Evolutionary conservation across 345 rosid genomes (phyloP).

Genomic region (Mercurialis annua): DNA sequence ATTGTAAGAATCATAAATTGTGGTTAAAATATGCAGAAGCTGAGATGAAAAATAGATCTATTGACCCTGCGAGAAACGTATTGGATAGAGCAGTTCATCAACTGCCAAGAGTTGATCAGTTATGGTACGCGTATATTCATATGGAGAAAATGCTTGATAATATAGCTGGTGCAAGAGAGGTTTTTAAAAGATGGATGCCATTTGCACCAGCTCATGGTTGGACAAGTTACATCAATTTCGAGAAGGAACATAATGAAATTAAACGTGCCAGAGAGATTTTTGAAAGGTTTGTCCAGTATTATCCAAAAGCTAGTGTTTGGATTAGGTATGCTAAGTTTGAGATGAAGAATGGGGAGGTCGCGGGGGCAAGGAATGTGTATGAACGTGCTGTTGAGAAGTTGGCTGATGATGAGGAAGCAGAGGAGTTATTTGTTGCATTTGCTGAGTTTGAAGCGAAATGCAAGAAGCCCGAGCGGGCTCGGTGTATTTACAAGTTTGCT

Average conservation of each 20-base stretch:
- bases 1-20: slow-evolving; percentile 67
- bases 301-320: slow-evolving; percentile 67
- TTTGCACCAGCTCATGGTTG: slow-evolving; percentile 86
- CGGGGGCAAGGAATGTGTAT: slow-evolving; percentile 55
- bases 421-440: slow-evolving; percentile 69
- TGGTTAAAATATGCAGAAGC: slow-evolving; percentile 89
- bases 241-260: slow-evolving; percentile 66
- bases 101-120: slow-evolving; percentile 78
- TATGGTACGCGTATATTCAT: slow-evolving; percentile 88
- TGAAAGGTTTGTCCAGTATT: slow-evolving; percentile 67
- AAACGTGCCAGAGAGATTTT: slow-evolving; percentile 61
- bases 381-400: slow-evolving; percentile 74
- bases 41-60: slow-evolving; percentile 86
- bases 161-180: slow-evolving; percentile 70
- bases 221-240: slow-evolving; percentile 77
- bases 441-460: slow-evolving; percentile 87
- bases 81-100: slow-evolving; percentile 83
- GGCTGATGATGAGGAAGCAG: slow-evolving; percentile 83
- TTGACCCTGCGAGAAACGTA: slow-evolving; percentile 75
- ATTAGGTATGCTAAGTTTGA: slow-evolving; percentile 76
- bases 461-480: slow-evolving; percentile 69
- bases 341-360: slow-evolving; percentile 78
- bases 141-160: slow-evolving; percentile 92
- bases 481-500: slow-evolving; percentile 80
- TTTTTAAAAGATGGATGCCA: slow-evolving; percentile 82